Base-by-base conservation (phyloP, 352 stramenopile genomes). In the Phytophthora uliginosa region DNA sequence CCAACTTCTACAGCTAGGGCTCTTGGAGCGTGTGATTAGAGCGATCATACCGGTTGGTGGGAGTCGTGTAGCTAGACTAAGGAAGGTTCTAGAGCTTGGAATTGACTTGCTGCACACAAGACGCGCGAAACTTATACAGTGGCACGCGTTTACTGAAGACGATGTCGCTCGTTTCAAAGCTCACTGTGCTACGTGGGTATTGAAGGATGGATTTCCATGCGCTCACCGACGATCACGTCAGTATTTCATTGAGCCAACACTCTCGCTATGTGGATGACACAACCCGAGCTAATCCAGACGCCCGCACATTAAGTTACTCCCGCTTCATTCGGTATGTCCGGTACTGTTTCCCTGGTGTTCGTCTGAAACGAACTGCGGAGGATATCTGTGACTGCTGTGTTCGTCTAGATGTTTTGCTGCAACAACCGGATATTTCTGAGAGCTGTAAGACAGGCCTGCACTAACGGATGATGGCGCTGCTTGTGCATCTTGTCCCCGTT, bases 351-450 rank as follows among this genome's bases (percentile, higher is more conserved):
- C 64, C 33, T 26, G 47, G 64, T 17, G 55, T 71, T 1, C 48
- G 48, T 24, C 7, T 71, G 12, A 71, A 56, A 22, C 7, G 55
- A 50, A 65, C 64, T 12, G 15, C 64, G 15, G 47, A 66, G 9
- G 64, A 71, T 48, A 34, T n/a, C n/a, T n/a, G n/a, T 50, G 56
- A 71, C 24, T 71, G 24, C 36, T 71, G 47, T 18, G 56, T 65
- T 47, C 55, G 56, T 1, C 18, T 65, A 7, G 64, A 71, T 45
- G 57, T 71, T 22, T 26, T 8, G 34, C 47, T 71, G 28, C 31
- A 65, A 28, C 47, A 65, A 17, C 50, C 50, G 3, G 51, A 54
- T 33, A 38, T 67, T 36, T 22, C 34, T 10, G 51, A 40, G n/a
- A n/a, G 52, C 17, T 31, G 63, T 59, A 45, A 38, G 54, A 42